Base-by-base conservation (phyloP, 495 filamentous ascomycete genomes). In the Neurospora sp. region DNA sequence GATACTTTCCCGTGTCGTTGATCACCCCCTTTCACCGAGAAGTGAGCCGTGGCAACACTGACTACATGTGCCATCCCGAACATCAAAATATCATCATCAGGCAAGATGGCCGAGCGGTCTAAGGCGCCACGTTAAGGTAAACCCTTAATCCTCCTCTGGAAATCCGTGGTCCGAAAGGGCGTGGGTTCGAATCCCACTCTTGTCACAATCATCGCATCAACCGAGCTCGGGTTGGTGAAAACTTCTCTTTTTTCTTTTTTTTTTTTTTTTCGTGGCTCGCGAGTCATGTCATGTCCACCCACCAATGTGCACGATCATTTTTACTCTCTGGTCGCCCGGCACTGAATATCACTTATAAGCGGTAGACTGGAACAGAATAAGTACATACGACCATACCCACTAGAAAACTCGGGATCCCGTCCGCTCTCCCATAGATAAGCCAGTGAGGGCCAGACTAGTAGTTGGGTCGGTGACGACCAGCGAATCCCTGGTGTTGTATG, bases 341-440 rank as follows among this genome's bases (percentile, higher is more conserved):
- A 39, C 8, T 9, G 9, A 3, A 39, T 10, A 1, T 39, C 38
- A 39, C 38, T 39, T 39, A 39, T 41, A 41, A 40, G 40, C 40
- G 12, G 40, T 14, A 14, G 40, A 40, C 0, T 40, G 11, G 3
- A 12, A 3, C 2, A 12, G 11, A 12, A 14, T 4, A 41, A 16
- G 14, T 44, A 81, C 79, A 81, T 85, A 83, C 83, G 82, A 82
- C 83, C 83, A 84, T 79, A 84, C 71, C 78, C 77, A 77, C 40
- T 77, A 73, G 83, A 84, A 71, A 79, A 81, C 75, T 80, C 81
- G 83, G 82, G 79, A 83, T 83, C 83, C 84, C 82, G 84, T 85
- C 82, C 81, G 84, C 81, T 85, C 84, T 83, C 31, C 31, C 31
- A 35, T 35, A 35, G 31, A 35, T 35, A 35, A 35, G 31, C 31